A percentile compares a stretch with the other conserved stretches of the same genome.
phyloP scores from a whole-genome alignment of 1,139 yeast species.

The Pneumocystis carinii region DNA sequence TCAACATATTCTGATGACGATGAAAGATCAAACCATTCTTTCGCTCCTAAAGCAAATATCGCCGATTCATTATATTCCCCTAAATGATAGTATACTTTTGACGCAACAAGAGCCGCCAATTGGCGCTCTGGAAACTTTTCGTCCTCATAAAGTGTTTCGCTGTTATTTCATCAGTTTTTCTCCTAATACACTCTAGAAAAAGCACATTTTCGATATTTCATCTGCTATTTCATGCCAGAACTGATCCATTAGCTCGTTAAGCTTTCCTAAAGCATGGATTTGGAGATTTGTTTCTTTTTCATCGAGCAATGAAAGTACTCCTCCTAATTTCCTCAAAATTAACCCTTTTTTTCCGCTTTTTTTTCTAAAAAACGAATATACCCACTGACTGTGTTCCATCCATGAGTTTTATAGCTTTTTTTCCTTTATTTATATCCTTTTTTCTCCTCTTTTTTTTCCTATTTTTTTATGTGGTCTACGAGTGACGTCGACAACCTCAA shows the following conservation, averaged over 20 bases:
- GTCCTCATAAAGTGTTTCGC: slow-evolving; percentile 83
- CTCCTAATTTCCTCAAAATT: slow-evolving; percentile 2
- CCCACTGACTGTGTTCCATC: not conserved
- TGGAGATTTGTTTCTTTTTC: slow-evolving; percentile 70
- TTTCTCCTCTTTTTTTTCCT: too few relatives aligned
- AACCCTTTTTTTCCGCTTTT: not conserved
- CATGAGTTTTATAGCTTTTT: not conserved
- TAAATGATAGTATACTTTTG: slow-evolving; percentile 86
- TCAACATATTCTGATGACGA: slow-evolving; percentile 77
- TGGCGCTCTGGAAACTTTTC: slow-evolving; percentile 55
- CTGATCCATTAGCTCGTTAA: slow-evolving; percentile 73
- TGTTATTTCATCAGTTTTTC: slow-evolving; percentile 15
- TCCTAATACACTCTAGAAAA: not conserved
- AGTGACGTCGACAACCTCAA: too few relatives aligned
- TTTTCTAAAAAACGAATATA: not conserved
- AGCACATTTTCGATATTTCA: slow-evolving; percentile 51
- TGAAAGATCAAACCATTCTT: slow-evolving; percentile 55
- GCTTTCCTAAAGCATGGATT: slow-evolving; percentile 68
- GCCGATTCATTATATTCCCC: slow-evolving; percentile 92
- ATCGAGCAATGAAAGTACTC: slow-evolving; percentile 64
- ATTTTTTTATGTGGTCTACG: too few relatives aligned
- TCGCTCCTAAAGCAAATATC: slow-evolving; percentile 75
- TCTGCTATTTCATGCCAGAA: slow-evolving; percentile 97
- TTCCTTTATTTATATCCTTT: too few relatives aligned
- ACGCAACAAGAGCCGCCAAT: slow-evolving; percentile 81